These are phyloP conservation scores for Xylaria sp. DNA, from an alignment of 2,329 filamentous ascomycete species.

Conservation along the genomic window DNA sequence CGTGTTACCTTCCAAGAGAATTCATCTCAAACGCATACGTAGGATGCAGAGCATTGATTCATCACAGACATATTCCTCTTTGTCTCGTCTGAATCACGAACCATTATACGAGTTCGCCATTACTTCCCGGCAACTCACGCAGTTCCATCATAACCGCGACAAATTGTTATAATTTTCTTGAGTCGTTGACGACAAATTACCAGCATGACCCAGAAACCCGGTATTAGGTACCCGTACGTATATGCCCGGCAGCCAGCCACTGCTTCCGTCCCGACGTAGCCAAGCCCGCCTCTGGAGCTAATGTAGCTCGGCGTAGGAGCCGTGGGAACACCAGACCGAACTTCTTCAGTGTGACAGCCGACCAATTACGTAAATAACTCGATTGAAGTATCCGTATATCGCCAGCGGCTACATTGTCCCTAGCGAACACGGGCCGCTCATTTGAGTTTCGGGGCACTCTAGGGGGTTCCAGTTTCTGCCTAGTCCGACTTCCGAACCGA, in stretches of 20 bases:
- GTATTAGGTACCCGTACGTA: background rate
- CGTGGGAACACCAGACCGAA: background rate
- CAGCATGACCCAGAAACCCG: background rate
- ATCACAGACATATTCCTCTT: background rate
- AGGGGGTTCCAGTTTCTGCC: background rate
- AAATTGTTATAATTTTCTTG: background rate
- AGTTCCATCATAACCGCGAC: background rate
- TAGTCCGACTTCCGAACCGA: constrained; percentile 23
- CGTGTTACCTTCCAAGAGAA: constrained; percentile 15
- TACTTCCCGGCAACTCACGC: background rate
- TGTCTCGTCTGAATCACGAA: background rate
- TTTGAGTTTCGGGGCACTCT: background rate
- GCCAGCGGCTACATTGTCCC: background rate
- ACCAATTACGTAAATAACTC: constrained; percentile 25
- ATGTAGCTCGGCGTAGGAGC: constrained; percentile 6
- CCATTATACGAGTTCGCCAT: background rate
- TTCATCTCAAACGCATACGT: background rate
- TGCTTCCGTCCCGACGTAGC: constrained; percentile 12
- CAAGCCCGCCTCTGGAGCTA: constrained; percentile 6
- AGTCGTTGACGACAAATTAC: background rate
- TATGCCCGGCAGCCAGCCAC: constrained; percentile 7
- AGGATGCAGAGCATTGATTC: background rate
- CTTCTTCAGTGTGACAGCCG: background rate
- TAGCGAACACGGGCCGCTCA: background rate
- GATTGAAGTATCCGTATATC: background rate